These are phyloP conservation scores for Boletus reticuloceps DNA, from an alignment of 768 basidiomycete species.

Conservation along the genomic window DNA sequence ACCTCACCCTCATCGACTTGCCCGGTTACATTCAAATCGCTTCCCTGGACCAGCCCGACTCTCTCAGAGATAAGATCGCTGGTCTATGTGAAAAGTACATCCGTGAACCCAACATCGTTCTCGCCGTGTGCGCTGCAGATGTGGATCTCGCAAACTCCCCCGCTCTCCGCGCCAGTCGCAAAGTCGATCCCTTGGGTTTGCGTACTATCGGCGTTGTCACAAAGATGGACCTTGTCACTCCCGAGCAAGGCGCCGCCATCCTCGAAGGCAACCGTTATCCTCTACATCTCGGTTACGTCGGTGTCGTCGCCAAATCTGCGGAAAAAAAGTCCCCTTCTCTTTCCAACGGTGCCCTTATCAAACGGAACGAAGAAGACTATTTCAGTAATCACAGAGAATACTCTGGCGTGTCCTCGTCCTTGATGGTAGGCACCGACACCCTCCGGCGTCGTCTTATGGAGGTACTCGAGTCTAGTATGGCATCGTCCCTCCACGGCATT, in stretches of 20 bases:
- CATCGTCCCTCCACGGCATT: constrained; percentile 91
- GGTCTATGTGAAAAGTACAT: constrained; percentile 93
- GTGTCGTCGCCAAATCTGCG: constrained; percentile 85
- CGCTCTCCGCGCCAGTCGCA: constrained; percentile 87
- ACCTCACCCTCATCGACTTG: constrained; percentile 95
- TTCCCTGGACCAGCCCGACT: constrained; percentile 93
- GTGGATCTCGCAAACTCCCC: constrained; percentile 99
- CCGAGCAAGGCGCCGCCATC: constrained; percentile 79
- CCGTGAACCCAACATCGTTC: constrained; percentile 98
- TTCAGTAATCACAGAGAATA: constrained; percentile 61
- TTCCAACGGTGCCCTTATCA: constrained; percentile 46
- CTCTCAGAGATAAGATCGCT: constrained; percentile 90
- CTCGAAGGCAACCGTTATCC: constrained; percentile 91
- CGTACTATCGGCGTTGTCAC: constrained; percentile 97
- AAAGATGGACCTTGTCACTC: constrained; percentile 96
- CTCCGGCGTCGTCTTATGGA: constrained; percentile 92
- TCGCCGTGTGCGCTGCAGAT: constrained; percentile 98
- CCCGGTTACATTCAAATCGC: constrained; percentile 97
- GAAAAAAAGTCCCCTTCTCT: constrained; percentile 54
- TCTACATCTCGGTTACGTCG: constrained; percentile 95
- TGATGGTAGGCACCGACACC: constrained; percentile 92
- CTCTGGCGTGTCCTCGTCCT: constrained; percentile 57
- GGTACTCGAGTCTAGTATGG: constrained; percentile 97
- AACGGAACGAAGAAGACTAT: constrained; percentile 62
- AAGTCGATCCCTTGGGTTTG: constrained; percentile 91